Evolutionary conservation across 2,329 filamentous ascomycete species (phyloP).

Genomic region (Ceratocystis harringtonii): DNA sequence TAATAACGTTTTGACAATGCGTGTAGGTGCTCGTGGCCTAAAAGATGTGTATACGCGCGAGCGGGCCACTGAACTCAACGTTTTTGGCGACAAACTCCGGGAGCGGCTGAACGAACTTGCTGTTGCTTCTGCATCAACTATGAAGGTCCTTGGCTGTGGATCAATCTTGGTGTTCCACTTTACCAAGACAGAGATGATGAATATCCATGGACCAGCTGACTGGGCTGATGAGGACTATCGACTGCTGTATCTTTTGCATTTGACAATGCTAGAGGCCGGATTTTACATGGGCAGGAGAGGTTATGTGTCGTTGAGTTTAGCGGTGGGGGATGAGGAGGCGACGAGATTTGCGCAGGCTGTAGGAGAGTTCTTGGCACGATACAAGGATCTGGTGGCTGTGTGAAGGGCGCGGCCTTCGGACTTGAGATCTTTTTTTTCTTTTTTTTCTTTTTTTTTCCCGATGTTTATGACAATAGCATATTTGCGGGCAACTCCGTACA

Average conservation of each 20-base stretch:
- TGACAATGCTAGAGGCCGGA: conserved; percentile 31
- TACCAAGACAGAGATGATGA: conserved; percentile 24
- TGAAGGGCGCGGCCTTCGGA: neutral
- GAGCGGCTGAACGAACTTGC: conserved; percentile 21
- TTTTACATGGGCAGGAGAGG: conserved; percentile 31
- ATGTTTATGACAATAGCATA: neutral
- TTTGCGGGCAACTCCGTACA: neutral
- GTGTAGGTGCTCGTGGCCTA: conserved; percentile 21
- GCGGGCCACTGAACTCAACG: conserved; percentile 23
- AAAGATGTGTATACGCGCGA: conserved; percentile 26
- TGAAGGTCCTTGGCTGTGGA: conserved; percentile 28
- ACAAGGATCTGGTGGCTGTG: conserved; percentile 5
- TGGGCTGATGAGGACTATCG: conserved; percentile 7
- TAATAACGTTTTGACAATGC: conserved; percentile 48
- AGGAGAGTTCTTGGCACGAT: conserved; percentile 21
- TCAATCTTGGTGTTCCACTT: conserved; percentile 28
- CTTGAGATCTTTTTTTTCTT: neutral
- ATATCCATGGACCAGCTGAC: conserved; percentile 20
- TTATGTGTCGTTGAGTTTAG: conserved; percentile 28
- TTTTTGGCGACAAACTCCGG: conserved; percentile 23
- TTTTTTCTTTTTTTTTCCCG: neutral
- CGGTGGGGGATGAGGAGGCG: conserved; percentile 27
- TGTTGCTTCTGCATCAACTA: conserved; percentile 24
- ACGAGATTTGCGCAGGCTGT: conserved; percentile 29
- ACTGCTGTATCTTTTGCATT: conserved; percentile 31